Evolutionary conservation across 2,329 filamentous ascomycete species (phyloP).

Genomic region (Penicillium corylophilum): DNA sequence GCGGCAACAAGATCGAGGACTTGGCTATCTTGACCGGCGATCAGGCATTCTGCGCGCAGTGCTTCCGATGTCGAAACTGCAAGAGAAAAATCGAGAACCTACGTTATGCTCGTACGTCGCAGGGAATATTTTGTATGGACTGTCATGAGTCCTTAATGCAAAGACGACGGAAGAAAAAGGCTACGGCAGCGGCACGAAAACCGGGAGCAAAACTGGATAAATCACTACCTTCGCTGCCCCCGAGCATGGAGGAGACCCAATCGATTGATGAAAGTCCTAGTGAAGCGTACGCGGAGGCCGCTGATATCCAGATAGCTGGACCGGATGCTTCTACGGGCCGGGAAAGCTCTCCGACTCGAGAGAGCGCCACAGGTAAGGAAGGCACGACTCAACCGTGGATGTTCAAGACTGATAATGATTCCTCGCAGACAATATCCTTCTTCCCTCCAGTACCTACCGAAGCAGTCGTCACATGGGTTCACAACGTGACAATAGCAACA

Average conservation of each 20-base stretch:
- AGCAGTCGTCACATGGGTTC: constrained; percentile 67
- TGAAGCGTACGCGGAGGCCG: constrained; percentile 62
- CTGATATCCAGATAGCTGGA: constrained; percentile 28
- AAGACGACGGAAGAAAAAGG: constrained; percentile 75
- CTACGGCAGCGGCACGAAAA: constrained; percentile 55
- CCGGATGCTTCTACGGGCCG: constrained; percentile 23
- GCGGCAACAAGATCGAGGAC: constrained; percentile 96
- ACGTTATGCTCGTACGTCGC: constrained; percentile 93
- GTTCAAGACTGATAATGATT: background rate
- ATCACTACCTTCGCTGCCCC: constrained; percentile 85
- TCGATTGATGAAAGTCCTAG: constrained; percentile 57
- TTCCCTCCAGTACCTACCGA: constrained; percentile 75
- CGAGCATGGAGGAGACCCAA: constrained; percentile 65
- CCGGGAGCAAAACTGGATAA: constrained; percentile 73
- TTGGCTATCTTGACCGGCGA: constrained; percentile 95
- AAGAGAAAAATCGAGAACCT: constrained; percentile 99
- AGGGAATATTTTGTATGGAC: constrained; percentile 99
- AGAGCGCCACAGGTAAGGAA: constrained; percentile 34
- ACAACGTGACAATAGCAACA: constrained; percentile 46
- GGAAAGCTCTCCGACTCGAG: constrained; percentile 25
- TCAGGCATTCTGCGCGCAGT: constrained; percentile 95
- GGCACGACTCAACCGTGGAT: background rate
- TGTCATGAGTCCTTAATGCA: constrained; percentile 98
- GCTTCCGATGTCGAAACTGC: constrained; percentile 96
- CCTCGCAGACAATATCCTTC: constrained; percentile 58